Percentiles rank a stretch among this genome's conserved stretches.
Evolutionary conservation across 139 green algal genomes (phyloP).

Genomic region (Chlorella sp.): DNA sequence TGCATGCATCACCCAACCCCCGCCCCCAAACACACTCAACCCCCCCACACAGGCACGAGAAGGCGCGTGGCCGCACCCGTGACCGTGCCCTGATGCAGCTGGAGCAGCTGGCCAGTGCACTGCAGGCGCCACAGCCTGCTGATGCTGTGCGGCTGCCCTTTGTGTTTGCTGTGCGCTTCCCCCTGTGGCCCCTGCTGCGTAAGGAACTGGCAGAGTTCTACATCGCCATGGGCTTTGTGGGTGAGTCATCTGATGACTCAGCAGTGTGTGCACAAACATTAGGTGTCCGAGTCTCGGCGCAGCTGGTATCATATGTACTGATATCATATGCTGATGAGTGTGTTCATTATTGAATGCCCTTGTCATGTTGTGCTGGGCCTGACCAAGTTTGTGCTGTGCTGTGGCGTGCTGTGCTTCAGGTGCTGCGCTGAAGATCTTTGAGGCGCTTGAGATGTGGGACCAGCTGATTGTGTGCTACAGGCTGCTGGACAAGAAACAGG

Average conservation of each 20-base stretch:
- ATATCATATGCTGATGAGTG: not conserved
- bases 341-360: not conserved
- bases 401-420: conserved; percentile 29
- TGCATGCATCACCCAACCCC: no score
- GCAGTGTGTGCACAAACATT: no score
- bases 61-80: conserved; percentile 56
- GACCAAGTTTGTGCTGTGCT: no score
- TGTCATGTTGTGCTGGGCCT: no score
- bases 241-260: no score
- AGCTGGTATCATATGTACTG: not conserved
- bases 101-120: conserved; percentile 50
- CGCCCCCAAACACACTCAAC: no score
- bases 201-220: conserved; percentile 82
- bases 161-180: not conserved
- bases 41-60: no score
- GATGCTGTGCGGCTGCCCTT: not conserved
- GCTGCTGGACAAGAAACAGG: conserved; percentile 68
- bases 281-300: no score
- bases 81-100: conserved; percentile 68
- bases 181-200: conserved; percentile 30
- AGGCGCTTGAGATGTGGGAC: conserved; percentile 88
- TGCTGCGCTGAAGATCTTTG: conserved; percentile 68
- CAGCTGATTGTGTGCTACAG: conserved; percentile 81
- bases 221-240: conserved; percentile 72
- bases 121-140: not conserved